phyloP scores from a whole-genome alignment of 2,329 filamentous ascomycete genomes.

The Exophiala sideris region DNA sequence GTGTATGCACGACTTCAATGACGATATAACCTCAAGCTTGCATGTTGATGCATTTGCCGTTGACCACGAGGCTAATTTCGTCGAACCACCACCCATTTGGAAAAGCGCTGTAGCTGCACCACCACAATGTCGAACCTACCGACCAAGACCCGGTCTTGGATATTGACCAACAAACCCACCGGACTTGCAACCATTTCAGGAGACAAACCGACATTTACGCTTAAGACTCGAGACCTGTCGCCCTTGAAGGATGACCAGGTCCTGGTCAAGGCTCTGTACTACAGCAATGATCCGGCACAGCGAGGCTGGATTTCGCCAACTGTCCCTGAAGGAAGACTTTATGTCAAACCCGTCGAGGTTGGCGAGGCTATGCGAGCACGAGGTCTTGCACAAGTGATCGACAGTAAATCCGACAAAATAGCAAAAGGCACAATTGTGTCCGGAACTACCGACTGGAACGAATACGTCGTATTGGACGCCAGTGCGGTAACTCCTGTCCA shows the following conservation, averaged over 20 bases:
- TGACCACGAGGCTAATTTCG: too few relatives aligned
- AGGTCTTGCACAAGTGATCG: constrained; percentile 37
- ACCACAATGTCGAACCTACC: constrained; percentile 13
- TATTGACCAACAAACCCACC: constrained; percentile 10
- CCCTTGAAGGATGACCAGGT: constrained; percentile 38
- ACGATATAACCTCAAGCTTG: too few relatives aligned
- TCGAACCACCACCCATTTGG: too few relatives aligned
- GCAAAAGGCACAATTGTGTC: constrained; percentile 36
- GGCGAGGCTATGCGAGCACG: constrained; percentile 39
- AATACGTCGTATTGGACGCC: constrained; percentile 37
- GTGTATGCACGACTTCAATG: too few relatives aligned
- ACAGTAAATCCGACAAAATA: constrained; percentile 31
- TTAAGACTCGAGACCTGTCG: constrained; percentile 5
- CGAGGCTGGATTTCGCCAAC: constrained; percentile 48
- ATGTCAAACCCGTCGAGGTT: constrained; percentile 44
- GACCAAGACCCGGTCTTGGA: constrained; percentile 28
- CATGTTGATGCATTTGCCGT: too few relatives aligned
- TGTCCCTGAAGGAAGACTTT: constrained; percentile 38
- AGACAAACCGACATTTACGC: constrained; percentile 11
- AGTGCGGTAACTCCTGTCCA: neutral
- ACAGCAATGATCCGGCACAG: constrained; percentile 54
- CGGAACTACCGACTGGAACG: constrained; percentile 37
- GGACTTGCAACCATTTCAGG: constrained; percentile 9
- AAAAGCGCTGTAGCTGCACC: neutral
- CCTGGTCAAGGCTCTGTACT: constrained; percentile 46